Conservation (phyloP, 1,284 basidiomycete species). For the Ganoderma leucocontextum region DNA sequence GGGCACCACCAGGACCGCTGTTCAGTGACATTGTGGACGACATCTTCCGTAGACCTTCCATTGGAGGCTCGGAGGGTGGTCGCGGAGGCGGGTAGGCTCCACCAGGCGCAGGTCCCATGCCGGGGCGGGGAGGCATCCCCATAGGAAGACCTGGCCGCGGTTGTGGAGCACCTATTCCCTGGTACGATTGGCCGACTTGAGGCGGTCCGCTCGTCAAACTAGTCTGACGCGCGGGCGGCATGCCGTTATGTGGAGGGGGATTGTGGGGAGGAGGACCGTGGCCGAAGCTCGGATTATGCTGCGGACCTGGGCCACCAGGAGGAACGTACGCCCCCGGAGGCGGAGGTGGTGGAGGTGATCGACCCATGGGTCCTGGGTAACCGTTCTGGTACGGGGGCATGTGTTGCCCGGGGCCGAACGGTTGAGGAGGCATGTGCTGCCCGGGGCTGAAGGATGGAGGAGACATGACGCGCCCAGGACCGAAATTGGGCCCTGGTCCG, state of each 20-base stretch:
- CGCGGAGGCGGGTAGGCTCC: conserved; percentile 36
- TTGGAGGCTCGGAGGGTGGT: conserved; percentile 50
- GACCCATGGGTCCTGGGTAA: conserved; percentile 43
- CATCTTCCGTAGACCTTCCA: conserved; percentile 59
- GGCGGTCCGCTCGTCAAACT: conserved; percentile 23
- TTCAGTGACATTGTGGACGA: conserved; percentile 68
- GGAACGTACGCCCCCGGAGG: conserved; percentile 26
- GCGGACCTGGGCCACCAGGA: conserved; percentile 19
- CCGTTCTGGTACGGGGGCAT: conserved; percentile 36
- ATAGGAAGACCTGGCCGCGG: conserved; percentile 15
- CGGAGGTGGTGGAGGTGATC: conserved; percentile 4
- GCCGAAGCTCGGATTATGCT: conserved; percentile 25
- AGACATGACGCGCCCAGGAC: conserved; percentile 42
- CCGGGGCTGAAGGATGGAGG: conserved; percentile 37
- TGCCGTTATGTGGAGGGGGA: conserved; percentile 7
- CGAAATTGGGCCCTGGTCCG: conserved; percentile 36
- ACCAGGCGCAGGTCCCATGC: conserved; percentile 26
- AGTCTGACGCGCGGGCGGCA: conserved; percentile 14
- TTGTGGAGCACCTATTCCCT: conserved; percentile 15
- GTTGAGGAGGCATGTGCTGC: conserved; percentile 34
- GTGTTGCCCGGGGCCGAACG: conserved; percentile 33
- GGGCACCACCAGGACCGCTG: not conserved
- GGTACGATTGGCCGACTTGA: conserved; percentile 29
- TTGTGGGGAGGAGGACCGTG: conserved; percentile 19
- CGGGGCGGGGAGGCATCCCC: conserved; percentile 19